phyloP scores from a whole-genome alignment of 805 yeast genomes.

The Zygotorulaspora chibaensis region DNA sequence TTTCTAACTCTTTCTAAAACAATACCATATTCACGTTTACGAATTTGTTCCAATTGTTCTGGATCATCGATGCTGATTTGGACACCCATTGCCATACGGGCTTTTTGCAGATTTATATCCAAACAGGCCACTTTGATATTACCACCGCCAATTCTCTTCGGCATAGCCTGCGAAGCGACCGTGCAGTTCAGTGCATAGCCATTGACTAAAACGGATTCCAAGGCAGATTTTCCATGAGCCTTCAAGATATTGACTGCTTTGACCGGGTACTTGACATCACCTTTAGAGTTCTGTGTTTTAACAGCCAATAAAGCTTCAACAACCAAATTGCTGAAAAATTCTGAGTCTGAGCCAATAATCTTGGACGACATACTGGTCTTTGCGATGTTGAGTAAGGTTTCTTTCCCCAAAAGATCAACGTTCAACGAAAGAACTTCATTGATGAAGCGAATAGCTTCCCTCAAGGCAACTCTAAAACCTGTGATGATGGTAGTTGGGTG shows the following conservation, averaged over 20 bases:
- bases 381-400: conserved; percentile 84
- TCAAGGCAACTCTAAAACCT: conserved; percentile 89
- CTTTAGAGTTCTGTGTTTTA: conserved; percentile 81
- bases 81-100: conserved; percentile 97
- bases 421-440: conserved; percentile 77
- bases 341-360: conserved; percentile 90
- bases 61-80: conserved; percentile 96
- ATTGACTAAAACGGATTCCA: conserved; percentile 78
- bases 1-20: conserved; percentile 77
- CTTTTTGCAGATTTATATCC: conserved; percentile 91
- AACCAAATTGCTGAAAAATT: conserved; percentile 82
- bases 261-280: conserved; percentile 89
- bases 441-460: conserved; percentile 85
- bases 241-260: conserved; percentile 94
- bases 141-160: conserved; percentile 44
- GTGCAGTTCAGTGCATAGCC: conserved; percentile 98
- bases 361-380: conserved; percentile 96
- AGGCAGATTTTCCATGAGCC: conserved; percentile 92
- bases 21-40: conserved; percentile 84
- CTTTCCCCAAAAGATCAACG: conserved; percentile 76
- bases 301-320: conserved; percentile 96
- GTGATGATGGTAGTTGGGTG: conserved; percentile 98
- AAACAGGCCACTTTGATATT: conserved; percentile 81
- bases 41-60: conserved; percentile 88
- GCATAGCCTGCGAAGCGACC: conserved; percentile 96